A percentile compares a stretch with the other conserved stretches of the same genome.
Conservation (phyloP, 345 rosid genomes). For the Eucalyptus tenuipes region DNA sequence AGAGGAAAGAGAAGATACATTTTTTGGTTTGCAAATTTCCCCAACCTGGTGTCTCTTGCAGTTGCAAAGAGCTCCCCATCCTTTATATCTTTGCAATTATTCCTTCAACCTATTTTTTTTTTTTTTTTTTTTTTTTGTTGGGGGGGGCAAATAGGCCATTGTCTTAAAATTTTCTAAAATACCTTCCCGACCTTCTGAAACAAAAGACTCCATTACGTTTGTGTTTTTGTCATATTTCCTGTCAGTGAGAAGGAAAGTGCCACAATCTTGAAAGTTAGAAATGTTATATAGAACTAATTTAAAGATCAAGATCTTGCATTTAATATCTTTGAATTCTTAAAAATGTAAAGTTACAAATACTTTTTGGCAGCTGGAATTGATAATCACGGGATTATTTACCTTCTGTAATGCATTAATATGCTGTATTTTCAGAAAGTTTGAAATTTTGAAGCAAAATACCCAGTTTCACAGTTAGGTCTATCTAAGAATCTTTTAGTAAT, state of each 20-base stretch:
- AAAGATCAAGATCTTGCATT: background rate
- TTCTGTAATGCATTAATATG: background rate
- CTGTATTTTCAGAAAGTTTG: background rate
- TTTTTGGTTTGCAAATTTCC: background rate
- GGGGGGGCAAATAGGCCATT: background rate
- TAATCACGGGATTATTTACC: background rate
- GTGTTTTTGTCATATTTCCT: background rate
- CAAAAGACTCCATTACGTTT: background rate
- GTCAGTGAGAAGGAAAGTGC: background rate
- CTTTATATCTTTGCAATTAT: background rate
- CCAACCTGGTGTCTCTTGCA: background rate
- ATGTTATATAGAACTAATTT: background rate
- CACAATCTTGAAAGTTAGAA: background rate
- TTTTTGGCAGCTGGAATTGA: background rate
- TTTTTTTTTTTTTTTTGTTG: too few relatives aligned
- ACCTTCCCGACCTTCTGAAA: background rate
- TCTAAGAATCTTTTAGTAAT: background rate
- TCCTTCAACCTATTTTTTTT: background rate
- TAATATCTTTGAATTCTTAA: background rate
- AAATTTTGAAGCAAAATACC: background rate
- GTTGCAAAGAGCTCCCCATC: background rate
- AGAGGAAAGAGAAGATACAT: background rate
- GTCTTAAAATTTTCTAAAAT: background rate
- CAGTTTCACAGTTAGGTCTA: background rate
- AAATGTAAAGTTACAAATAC: background rate